These are phyloP conservation scores for Trametes gibbosa DNA, from an alignment of 768 basidiomycete genomes.

Conservation along the genomic window DNA sequence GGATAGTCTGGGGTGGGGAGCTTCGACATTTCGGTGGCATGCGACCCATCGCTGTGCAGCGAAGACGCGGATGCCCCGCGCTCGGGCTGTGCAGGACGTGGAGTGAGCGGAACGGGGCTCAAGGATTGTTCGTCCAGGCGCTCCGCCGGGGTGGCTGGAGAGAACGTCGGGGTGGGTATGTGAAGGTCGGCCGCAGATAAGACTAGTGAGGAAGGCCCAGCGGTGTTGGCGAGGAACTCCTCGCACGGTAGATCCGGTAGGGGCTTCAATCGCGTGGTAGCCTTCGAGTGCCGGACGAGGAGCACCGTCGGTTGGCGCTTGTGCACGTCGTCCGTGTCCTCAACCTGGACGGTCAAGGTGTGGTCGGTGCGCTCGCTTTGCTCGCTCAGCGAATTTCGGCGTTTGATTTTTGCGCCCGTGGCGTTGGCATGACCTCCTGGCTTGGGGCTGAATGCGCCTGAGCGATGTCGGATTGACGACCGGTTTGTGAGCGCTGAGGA, in stretches of 20 bases:
- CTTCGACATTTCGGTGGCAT: conserved; percentile 7
- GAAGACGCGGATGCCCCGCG: conserved; percentile 5
- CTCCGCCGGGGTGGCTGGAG: background rate
- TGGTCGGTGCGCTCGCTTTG: conserved; percentile 13
- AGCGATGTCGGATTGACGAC: conserved; percentile 24
- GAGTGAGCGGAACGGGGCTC: conserved; percentile 22
- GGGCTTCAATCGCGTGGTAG: conserved; percentile 7
- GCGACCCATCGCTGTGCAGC: background rate
- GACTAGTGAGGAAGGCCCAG: background rate
- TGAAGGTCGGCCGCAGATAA: background rate
- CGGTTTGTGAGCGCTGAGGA: conserved; percentile 11
- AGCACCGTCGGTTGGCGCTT: conserved; percentile 17
- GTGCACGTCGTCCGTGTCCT: conserved; percentile 18
- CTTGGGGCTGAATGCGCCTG: conserved; percentile 22
- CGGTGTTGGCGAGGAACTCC: background rate
- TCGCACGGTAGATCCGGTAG: conserved; percentile 9
- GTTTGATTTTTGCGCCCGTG: background rate
- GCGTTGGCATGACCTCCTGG: background rate
- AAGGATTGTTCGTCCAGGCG: background rate
- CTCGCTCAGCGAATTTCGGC: conserved; percentile 3
- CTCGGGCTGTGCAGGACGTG: conserved; percentile 10
- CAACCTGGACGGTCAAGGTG: conserved; percentile 23
- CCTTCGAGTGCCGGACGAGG: conserved; percentile 17
- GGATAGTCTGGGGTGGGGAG: conserved; percentile 25
- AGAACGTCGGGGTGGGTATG: background rate